Evolutionary conservation across 306 rosid species (phyloP), one percentile per base, ranked within the genome.

Genomic region (Pterocarpus santalinus): DNA sequence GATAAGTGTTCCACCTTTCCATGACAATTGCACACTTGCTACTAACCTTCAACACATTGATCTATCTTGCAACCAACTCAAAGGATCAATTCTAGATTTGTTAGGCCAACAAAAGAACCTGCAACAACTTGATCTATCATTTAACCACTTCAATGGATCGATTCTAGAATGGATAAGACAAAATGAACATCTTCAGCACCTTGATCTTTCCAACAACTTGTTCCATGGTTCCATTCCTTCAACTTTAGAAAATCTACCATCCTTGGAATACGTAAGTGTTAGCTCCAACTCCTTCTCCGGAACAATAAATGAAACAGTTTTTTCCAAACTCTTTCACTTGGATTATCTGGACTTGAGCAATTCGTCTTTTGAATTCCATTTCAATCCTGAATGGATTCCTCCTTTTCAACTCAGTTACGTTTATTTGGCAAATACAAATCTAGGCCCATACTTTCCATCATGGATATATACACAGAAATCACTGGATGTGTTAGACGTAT

Each of bases 401-500:
- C 47, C 69, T 4, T 75, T 75, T 46, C 70, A 75, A 15, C 80
- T 60, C 0, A 0, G 0, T 4, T 0, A 0, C 0, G 16, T 74
- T 30, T 2, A 7, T 4, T 41, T 74, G 58, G 2, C 44, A 7
- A 28, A 74, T 17, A 41, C 57, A 58, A 7, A 15, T 2, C 14
- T 12, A 43, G 79, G 79, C 13, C 79, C 79, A 7, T 28, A 16
- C 15, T 13, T 79, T 8, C 83, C 72, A 60, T 2, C 41, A 33
- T 79, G 77, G 77, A n/a, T 79, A 60, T 79, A 60, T 13, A 60
- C 83, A 11, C 83, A 69, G 0, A 46, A 11, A 7, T 69, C 71
- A 14, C 32, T 79, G 0, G 0, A 33, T 1, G 0, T 0, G 2
- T 13, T 79, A 0, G 1, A 34, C 1, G 33, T 79, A 68, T 69